Conservation (phyloP, 225 moss, liverwort and hornwort genomes). For the Straminergon stramineum region DNA sequence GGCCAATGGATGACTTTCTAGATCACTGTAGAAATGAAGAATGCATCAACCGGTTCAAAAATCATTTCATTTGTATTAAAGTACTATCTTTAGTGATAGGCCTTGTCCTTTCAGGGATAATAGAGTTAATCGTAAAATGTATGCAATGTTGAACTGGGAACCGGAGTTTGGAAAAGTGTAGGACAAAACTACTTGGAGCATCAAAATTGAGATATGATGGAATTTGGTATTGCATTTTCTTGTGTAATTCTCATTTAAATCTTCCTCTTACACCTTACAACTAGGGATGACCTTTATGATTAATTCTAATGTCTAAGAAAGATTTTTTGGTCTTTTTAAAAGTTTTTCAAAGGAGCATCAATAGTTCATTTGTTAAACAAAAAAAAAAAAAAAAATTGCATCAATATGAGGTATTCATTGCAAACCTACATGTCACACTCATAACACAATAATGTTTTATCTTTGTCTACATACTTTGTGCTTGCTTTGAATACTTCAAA, state of each 20-base stretch:
- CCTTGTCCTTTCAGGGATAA: no score
- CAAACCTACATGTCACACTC: accelerated
- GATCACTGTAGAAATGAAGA: background rate
- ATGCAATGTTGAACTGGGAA: no score
- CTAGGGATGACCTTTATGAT: no score
- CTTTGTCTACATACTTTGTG: background rate
- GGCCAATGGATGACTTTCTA: background rate
- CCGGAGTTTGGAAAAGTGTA: accelerated
- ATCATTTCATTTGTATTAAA: background rate
- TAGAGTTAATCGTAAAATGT: background rate
- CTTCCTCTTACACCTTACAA: no score
- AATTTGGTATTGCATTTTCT: no score
- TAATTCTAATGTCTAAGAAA: background rate
- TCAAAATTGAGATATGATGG: background rate
- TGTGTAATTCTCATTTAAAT: background rate
- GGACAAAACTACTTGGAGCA: background rate
- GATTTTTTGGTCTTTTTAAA: no score
- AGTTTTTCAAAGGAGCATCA: background rate
- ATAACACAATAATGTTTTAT: background rate
- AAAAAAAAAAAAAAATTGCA: background rate
- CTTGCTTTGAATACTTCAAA: background rate
- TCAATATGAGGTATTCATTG: background rate
- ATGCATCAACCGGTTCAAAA: background rate
- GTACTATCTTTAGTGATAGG: background rate
- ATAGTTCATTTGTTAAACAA: background rate